These are phyloP conservation scores for Hymenoscyphus salicellus DNA, from an alignment of 2,329 filamentous ascomycete species.

Conservation along the genomic window DNA sequence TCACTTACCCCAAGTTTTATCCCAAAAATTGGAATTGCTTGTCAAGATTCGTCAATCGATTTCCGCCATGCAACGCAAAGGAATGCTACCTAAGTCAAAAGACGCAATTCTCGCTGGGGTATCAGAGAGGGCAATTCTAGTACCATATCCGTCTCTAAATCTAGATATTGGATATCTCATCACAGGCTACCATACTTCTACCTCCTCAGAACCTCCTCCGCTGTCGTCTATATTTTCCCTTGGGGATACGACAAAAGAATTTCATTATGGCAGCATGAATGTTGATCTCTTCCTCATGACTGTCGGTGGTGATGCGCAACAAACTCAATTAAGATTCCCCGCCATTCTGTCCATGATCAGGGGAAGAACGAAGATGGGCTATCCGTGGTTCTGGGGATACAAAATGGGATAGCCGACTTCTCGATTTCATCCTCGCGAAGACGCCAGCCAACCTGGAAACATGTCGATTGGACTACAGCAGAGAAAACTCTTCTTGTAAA, in stretches of 20 bases:
- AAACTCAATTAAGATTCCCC: slow-evolving; percentile 65
- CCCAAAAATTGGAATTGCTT: background rate
- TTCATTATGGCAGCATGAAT: slow-evolving; percentile 74
- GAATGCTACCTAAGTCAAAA: too few relatives aligned
- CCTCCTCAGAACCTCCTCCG: slow-evolving; percentile 43
- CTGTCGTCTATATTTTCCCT: slow-evolving; percentile 67
- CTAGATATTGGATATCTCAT: slow-evolving; percentile 70
- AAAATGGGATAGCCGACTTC: slow-evolving; percentile 72
- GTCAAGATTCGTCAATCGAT: slow-evolving; percentile 61
- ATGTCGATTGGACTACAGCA: slow-evolving; percentile 74
- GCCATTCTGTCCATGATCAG: slow-evolving; percentile 73
- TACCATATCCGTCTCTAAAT: slow-evolving; percentile 72
- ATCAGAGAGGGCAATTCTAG: slow-evolving; percentile 41
- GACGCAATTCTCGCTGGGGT: too few relatives aligned
- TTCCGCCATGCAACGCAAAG: slow-evolving; percentile 76
- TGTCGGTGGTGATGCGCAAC: slow-evolving; percentile 53
- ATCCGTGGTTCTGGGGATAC: slow-evolving; percentile 72
- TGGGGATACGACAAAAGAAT: slow-evolving; percentile 66
- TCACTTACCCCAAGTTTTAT: background rate
- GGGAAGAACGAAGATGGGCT: slow-evolving; percentile 63
- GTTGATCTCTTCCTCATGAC: slow-evolving; percentile 73
- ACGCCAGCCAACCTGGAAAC: slow-evolving; percentile 70
- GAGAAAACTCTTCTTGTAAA: slow-evolving; percentile 62
- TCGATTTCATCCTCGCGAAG: slow-evolving; percentile 65
- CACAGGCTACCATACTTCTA: slow-evolving; percentile 57